Evolutionary conservation across 176 grass and related monocot species (phyloP).

Genomic region (Poa pratensis): DNA sequence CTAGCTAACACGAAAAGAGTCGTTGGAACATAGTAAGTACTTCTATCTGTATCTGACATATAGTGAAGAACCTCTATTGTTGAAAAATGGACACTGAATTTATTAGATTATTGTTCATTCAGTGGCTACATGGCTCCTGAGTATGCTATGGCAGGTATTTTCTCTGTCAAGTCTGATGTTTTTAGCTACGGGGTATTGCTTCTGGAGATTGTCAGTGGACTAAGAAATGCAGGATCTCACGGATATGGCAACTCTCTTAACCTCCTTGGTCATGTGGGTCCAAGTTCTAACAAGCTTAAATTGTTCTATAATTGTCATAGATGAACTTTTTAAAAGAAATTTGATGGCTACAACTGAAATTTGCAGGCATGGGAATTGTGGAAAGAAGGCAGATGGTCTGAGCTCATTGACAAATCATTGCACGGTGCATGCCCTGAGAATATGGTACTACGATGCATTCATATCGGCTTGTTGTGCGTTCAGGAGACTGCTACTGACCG

Average conservation of each 20-base stretch:
- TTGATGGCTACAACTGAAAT: constrained; percentile 18
- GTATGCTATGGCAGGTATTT: constrained; percentile 60
- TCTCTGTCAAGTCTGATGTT: constrained; percentile 62
- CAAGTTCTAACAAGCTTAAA: background rate
- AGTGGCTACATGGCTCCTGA: constrained; percentile 74
- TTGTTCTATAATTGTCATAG: background rate
- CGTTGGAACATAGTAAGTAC: constrained; percentile 68
- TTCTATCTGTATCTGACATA: constrained; percentile 12
- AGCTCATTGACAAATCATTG: constrained; percentile 53
- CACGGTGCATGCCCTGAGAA: constrained; percentile 29
- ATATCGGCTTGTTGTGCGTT: constrained; percentile 51
- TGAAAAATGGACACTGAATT: background rate
- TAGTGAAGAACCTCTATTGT: background rate
- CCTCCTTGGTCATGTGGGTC: constrained; percentile 60
- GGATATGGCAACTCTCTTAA: constrained; percentile 41
- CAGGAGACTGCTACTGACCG: constrained; percentile 54
- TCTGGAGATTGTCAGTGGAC: constrained; percentile 60
- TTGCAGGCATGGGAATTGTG: constrained; percentile 66
- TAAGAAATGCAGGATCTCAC: constrained; percentile 50
- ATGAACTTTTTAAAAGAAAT: background rate
- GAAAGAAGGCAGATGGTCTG: constrained; percentile 50
- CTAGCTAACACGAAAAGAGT: constrained; percentile 57
- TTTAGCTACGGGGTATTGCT: constrained; percentile 65
- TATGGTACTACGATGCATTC: constrained; percentile 45
- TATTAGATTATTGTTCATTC: constrained; percentile 19